A percentile compares a stretch with the other conserved stretches of the same genome.
Evolutionary conservation across 2,329 filamentous ascomycete species (phyloP).

Genomic region (Colletotrichum sp.): DNA sequence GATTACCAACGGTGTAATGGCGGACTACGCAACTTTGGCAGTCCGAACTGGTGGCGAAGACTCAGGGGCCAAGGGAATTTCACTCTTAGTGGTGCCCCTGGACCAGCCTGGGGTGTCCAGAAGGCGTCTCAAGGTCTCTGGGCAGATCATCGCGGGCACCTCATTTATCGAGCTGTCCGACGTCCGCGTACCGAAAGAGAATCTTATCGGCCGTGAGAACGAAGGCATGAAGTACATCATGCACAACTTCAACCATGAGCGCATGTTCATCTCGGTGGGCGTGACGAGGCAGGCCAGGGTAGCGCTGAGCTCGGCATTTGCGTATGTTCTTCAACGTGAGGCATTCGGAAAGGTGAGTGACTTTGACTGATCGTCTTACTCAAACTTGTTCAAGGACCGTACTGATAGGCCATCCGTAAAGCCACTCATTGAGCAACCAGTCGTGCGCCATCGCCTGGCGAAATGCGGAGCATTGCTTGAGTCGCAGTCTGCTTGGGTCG

Average conservation of each 20-base stretch:
- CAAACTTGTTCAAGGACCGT: neutral
- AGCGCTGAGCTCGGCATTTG: conserved; percentile 39
- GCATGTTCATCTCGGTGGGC: conserved; percentile 69
- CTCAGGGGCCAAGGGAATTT: conserved; percentile 66
- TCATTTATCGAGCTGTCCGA: conserved; percentile 80
- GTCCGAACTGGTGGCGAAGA: conserved; percentile 69
- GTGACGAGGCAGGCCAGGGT: conserved; percentile 62
- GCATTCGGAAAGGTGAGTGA: conserved; percentile 35
- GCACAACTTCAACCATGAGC: conserved; percentile 83
- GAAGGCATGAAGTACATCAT: conserved; percentile 77
- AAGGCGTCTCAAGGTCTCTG: conserved; percentile 70
- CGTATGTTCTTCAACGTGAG: conserved; percentile 41
- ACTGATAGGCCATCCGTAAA: conserved; percentile 22
- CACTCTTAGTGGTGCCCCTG: conserved; percentile 73
- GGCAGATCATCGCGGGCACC: conserved; percentile 69
- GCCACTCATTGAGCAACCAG: conserved; percentile 74
- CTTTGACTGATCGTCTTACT: accelerated
- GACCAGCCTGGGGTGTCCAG: conserved; percentile 69
- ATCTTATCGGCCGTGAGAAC: conserved; percentile 73
- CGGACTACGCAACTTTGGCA: conserved; percentile 72
- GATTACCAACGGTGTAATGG: conserved; percentile 78
- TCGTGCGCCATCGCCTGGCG: conserved; percentile 75
- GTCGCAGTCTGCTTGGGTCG: conserved; percentile 74
- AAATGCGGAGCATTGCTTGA: conserved; percentile 73
- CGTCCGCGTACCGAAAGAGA: conserved; percentile 72